Conservation (phyloP, 2,329 filamentous ascomycete species). For the Cladosporium sp. region DNA sequence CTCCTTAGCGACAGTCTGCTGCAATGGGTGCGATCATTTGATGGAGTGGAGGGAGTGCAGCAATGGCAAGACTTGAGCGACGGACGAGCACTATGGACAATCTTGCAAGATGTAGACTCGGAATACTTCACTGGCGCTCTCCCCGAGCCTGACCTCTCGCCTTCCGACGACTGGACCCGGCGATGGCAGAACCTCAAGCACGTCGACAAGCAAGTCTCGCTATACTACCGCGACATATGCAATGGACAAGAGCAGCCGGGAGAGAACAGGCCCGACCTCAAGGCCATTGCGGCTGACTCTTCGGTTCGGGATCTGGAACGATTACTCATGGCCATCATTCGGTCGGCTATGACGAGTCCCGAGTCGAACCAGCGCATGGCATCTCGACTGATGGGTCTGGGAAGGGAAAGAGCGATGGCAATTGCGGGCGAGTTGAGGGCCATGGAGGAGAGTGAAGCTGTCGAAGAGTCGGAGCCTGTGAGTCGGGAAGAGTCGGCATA, state of each 20-base stretch:
- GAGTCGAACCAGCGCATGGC: conserved; percentile 47
- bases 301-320: conserved; percentile 34
- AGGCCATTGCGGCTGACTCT: conserved; percentile 45
- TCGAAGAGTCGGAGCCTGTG: conserved; percentile 22
- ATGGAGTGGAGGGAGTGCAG: conserved; percentile 33
- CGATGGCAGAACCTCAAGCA: conserved; percentile 52
- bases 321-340: conserved; percentile 47
- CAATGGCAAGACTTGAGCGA: conserved; percentile 43
- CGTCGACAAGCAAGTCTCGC: conserved; percentile 45
- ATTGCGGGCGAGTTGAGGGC: conserved; percentile 30
- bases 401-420: conserved; percentile 29
- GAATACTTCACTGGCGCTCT: conserved; percentile 47
- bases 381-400: conserved; percentile 29
- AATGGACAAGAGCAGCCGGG: conserved; percentile 36
- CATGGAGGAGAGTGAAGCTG: conserved; percentile 28
- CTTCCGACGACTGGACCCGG: conserved; percentile 47
- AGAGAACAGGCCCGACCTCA: conserved; percentile 43
- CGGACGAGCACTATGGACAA: conserved; percentile 46
- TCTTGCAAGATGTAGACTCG: conserved; percentile 44
- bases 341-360: conserved; percentile 45
- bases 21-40: conserved; percentile 43
- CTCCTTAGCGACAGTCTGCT: conserved; percentile 28
- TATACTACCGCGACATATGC: conserved; percentile 46
- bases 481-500: conserved; percentile 29
- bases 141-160: conserved; percentile 41